Percentiles rank a stretch among this genome's conserved stretches.
Evolutionary conservation across 345 rosid species (phyloP).

Genomic region (Eucalyptus cloeziana): DNA sequence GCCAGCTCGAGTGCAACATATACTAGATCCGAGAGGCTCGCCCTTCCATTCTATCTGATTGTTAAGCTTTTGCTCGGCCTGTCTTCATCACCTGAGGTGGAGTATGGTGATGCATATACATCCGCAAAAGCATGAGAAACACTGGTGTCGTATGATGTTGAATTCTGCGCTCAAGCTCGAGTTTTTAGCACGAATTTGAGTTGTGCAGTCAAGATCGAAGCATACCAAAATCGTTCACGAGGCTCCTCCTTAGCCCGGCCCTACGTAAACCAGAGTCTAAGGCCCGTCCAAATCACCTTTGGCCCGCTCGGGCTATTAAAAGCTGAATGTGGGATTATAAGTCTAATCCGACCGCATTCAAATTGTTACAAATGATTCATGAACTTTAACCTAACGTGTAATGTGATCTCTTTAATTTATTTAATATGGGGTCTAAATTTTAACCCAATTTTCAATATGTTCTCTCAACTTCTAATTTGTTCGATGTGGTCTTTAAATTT

Average conservation of each 20-base stretch:
- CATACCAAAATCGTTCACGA: not conserved
- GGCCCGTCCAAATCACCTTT: not conserved
- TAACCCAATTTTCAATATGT: too few species aligned
- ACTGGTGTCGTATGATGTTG: not conserved
- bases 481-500: rapidly evolving
- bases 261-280: not conserved
- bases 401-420: too few species aligned
- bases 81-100: not conserved
- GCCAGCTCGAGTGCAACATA: not conserved
- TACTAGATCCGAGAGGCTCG: not conserved
- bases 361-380: too few species aligned
- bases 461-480: too few species aligned
- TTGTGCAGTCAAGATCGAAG: not conserved
- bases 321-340: not conserved
- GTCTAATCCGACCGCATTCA: not conserved
- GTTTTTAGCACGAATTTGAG: not conserved
- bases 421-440: too few species aligned
- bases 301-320: not conserved
- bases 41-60: not conserved
- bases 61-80: not conserved
- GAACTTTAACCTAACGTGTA: rapidly evolving
- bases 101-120: not conserved
- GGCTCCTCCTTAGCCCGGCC: not conserved
- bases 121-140: not conserved
- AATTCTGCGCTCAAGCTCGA: not conserved